A percentile compares a stretch with the other conserved stretches of the same genome.
These are phyloP conservation scores for Hypomyces perniciosus DNA, from an alignment of 2,329 filamentous ascomycete genomes.

Conservation along the genomic window DNA sequence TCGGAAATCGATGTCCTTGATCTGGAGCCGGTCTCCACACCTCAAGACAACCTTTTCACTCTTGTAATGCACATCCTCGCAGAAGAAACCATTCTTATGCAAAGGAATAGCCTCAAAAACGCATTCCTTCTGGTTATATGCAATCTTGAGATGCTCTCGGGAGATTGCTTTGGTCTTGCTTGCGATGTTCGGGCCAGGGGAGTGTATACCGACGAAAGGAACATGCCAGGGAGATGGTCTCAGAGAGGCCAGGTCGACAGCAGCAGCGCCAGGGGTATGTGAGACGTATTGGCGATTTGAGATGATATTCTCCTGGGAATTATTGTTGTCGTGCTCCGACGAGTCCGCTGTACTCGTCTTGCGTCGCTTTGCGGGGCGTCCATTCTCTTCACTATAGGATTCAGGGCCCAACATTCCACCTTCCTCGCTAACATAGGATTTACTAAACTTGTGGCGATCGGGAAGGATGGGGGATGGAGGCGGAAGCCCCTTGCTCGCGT, in stretches of 20 bases:
- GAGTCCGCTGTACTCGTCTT: slow-evolving; percentile 41
- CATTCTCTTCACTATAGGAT: slow-evolving; percentile 49
- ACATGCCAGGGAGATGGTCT: slow-evolving; percentile 56
- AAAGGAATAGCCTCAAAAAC: slow-evolving; percentile 59
- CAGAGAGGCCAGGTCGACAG: slow-evolving; percentile 53
- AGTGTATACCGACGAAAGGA: slow-evolving; percentile 67
- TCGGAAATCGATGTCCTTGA: slow-evolving; percentile 62
- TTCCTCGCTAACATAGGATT: slow-evolving; percentile 63
- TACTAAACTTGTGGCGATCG: slow-evolving; percentile 51
- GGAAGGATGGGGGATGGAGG: slow-evolving; percentile 44
- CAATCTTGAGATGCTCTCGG: slow-evolving; percentile 65
- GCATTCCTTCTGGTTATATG: slow-evolving; percentile 57
- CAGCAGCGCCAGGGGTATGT: slow-evolving; percentile 52
- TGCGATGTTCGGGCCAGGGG: slow-evolving; percentile 55
- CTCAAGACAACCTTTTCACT: slow-evolving; percentile 51
- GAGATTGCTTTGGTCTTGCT: slow-evolving; percentile 67
- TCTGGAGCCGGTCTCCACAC: slow-evolving; percentile 62
- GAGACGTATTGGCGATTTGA: slow-evolving; percentile 56
- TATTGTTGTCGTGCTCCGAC: slow-evolving; percentile 36
- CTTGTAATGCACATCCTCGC: slow-evolving; percentile 54
- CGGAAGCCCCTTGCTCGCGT: slow-evolving; percentile 43
- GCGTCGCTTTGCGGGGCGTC: slow-evolving; percentile 41
- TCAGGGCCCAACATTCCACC: slow-evolving; percentile 62
- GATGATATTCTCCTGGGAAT: slow-evolving; percentile 41
- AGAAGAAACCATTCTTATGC: slow-evolving; percentile 63